Evolutionary conservation across 257 asterid genomes (phyloP).

Genomic region (Cinchona pubescens): DNA sequence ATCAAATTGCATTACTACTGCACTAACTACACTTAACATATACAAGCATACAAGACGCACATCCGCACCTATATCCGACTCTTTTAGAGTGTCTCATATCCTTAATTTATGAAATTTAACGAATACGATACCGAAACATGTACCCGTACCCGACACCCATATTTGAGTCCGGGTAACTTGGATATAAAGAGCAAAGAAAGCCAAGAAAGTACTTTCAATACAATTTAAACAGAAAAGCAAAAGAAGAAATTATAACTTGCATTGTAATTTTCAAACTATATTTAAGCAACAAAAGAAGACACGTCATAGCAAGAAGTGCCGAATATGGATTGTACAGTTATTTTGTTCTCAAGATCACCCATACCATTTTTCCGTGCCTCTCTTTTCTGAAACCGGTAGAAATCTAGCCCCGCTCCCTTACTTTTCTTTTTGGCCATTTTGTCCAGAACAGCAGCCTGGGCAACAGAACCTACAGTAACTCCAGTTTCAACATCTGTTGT

Average conservation of each 20-base stretch:
- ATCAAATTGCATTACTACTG: no score
- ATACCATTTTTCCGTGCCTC: slow-evolving; percentile 85
- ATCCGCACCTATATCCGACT: no score
- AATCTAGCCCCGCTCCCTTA: slow-evolving; percentile 61
- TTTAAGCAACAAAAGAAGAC: background rate
- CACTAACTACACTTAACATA: no score
- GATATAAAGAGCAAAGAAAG: background rate
- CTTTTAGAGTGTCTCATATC: no score
- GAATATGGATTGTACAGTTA: background rate
- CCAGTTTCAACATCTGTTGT: slow-evolving; percentile 84
- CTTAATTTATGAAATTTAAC: no score
- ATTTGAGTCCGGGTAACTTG: no score
- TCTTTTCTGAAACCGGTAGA: slow-evolving; percentile 82
- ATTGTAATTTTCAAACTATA: background rate
- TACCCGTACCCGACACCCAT: no score
- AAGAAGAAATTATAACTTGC: background rate
- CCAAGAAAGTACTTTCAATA: background rate
- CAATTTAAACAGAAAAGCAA: background rate
- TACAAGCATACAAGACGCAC: no score
- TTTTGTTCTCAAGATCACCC: slow-evolving; percentile 6
- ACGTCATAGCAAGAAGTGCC: background rate
- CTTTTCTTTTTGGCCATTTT: slow-evolving; percentile 68
- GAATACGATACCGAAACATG: no score
- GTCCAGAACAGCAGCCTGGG: slow-evolving; percentile 78
- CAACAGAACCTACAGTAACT: slow-evolving; percentile 78